Base-by-base conservation (phyloP, 257 asterid genomes). In the Cinchona pubescens region DNA sequence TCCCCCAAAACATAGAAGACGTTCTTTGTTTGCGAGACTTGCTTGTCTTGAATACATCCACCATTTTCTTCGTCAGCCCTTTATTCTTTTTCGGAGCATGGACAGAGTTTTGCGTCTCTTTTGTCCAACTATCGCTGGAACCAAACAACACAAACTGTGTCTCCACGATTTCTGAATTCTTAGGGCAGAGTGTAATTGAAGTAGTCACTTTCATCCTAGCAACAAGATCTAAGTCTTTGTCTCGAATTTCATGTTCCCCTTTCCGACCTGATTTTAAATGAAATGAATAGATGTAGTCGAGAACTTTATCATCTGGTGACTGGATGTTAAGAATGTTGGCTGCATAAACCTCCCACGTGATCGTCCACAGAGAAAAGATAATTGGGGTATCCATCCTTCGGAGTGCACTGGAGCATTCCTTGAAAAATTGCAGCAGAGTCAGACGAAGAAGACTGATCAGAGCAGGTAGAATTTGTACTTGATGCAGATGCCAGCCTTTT, bases 171-270 rank as follows among this genome's bases (percentile, higher is more conserved):
- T 88, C 93, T 1, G 84, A 81, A 67, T 83, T 85, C 72, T 82
- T 82, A 7, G 85, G 79, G 70, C 88, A 72, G n/a, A 86, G 82
- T 14, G 86, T 75, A 76, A 86, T 77, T 14, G 89, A 92, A 71
- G 90, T 90, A 37, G 93, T 89, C 53, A 94, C 98, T 37, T 79
- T 82, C 97, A 94, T 94, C 79, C 78, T 84, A 67, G 93, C 97
- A 62, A 90, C 83, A 77, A 76, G 76, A 65, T 85, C 83, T 62
- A 78, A 51, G 75, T 86, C 85, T 6, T 60, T 74, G 4, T 81
- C 87, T 3, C 76, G 76, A 51, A 71, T 38, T 74, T 80, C 83
- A 19, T 55, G 71, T 43, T 88, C 96, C 72, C 82, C 88, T 80
- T 80, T 87, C 55, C 78, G 82, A 25, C 75, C 77, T 70, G 77